Base-by-base conservation (phyloP, 2,329 filamentous ascomycete species). In the Venturia carpophila region DNA sequence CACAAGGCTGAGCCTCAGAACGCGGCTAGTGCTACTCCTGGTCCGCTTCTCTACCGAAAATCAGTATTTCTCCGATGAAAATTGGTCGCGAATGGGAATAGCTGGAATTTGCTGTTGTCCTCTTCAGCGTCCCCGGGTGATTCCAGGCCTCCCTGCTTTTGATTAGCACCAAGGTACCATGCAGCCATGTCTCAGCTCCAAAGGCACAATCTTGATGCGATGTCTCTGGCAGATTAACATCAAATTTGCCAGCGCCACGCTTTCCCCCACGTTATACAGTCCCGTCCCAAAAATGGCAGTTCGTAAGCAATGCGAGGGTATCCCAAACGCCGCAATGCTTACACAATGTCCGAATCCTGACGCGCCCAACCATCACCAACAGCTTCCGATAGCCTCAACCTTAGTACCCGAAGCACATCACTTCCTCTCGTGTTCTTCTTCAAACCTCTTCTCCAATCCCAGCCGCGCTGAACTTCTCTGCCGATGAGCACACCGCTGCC, bases 321-420 rank as follows among this genome's bases (percentile, higher is more conserved):
- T 56, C 24, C 19, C 52, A 58, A 58, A 58, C 27, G n/a, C 27
- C 30, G 30, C 52, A 30, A n/a, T 58, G 27, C 52, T 56, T 37
- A 58, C 52, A 58, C 30, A 58, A 58, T 27, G 52, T 37, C 52
- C 30, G 52, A 58, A 15, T 58, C 52, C 52, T 34, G 27, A 21
- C 27, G n/a, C 42, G 89, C 75, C 87, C 88, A 92, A 64, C 87
- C 79, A 71, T 80, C 83, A 17, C 85, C 88, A 71, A 95, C 77
- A 69, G 94, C 91, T 73, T 83, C 85, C 17, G 90, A 89, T 71
- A 96, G 75, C 2, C 87, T 89, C 63, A 91, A 74, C 68, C 92
- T 83, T 75, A 96, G 73, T 68, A 87, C 83, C 68, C 82, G 81
- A 66, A 96, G 76, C n/a, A 97, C 80, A 68, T 93, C 89, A 60